A percentile compares a stretch with the other conserved stretches of the same genome.
These are phyloP conservation scores for Nannochloropsis gaditana DNA, from an alignment of 108 stramenopile genomes.

Conservation along the genomic window DNA sequence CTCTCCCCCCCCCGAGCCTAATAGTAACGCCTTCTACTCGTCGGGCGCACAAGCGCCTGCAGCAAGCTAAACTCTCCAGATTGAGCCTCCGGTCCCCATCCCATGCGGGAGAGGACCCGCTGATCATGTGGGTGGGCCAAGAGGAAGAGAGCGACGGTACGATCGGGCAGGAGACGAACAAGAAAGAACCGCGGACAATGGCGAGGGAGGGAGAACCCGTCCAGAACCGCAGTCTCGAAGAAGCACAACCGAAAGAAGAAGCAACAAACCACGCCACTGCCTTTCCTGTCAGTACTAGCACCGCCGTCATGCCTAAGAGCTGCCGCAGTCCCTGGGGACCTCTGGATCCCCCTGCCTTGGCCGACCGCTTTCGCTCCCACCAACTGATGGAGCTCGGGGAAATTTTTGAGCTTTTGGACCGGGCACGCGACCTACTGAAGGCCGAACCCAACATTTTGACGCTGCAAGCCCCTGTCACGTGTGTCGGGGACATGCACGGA, in stretches of 20 bases:
- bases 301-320: too few species aligned
- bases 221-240: too few species aligned
- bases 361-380: constrained; percentile 21
- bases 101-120: neutral
- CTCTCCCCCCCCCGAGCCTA: neutral
- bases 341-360: neutral
- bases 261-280: too few species aligned
- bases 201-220: neutral
- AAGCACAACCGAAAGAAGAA: too few species aligned
- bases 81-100: neutral
- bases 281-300: too few species aligned
- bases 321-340: neutral
- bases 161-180: neutral
- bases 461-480: constrained; percentile 44
- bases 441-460: constrained; percentile 48
- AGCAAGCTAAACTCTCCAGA: neutral
- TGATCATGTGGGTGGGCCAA: neutral
- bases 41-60: neutral
- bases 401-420: constrained; percentile 44
- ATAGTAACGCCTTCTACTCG: neutral
- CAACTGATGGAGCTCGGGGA: constrained; percentile 45
- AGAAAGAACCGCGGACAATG: neutral
- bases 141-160: neutral
- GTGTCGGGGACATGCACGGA: constrained; percentile 86
- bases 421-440: constrained; percentile 42